These are phyloP conservation scores for Vigna mungo DNA, from an alignment of 306 rosid genomes.

Conservation along the genomic window DNA sequence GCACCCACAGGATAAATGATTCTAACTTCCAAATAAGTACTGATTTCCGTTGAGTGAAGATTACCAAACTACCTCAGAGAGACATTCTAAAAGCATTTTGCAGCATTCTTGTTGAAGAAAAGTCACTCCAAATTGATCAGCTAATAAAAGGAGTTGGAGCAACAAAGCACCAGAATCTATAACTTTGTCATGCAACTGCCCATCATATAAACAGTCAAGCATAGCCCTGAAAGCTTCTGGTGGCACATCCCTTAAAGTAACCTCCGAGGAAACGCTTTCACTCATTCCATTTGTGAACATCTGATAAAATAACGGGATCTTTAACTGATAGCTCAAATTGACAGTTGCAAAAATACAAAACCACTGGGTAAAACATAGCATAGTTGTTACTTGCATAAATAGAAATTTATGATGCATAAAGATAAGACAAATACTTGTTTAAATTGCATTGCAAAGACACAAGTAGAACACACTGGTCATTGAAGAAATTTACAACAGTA, in stretches of 20 bases:
- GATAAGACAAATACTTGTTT: constrained; percentile 20
- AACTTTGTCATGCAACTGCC: constrained; percentile 64
- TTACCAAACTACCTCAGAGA: constrained; percentile 86
- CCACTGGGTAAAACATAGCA: constrained; percentile 17
- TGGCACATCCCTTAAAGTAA: constrained; percentile 73
- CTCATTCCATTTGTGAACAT: constrained; percentile 99
- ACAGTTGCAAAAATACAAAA: constrained; percentile 25
- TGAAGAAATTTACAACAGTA: constrained; percentile 23
- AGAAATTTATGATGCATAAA: neutral
- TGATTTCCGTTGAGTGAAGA: constrained; percentile 41
- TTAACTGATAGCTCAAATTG: constrained; percentile 28
- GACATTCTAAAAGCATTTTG: constrained; percentile 82
- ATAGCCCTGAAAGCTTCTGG: constrained; percentile 83
- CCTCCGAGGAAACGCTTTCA: constrained; percentile 82
- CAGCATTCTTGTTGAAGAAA: constrained; percentile 93
- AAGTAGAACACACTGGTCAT: constrained; percentile 11
- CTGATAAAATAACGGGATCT: constrained; percentile 54
- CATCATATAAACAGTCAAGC: constrained; percentile 83
- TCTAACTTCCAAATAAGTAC: constrained; percentile 44
- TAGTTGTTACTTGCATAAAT: constrained; percentile 23
- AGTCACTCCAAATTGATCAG: constrained; percentile 93
- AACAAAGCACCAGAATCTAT: constrained; percentile 72
- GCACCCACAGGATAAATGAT: constrained; percentile 49
- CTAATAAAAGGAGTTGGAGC: constrained; percentile 79
- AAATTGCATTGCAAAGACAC: constrained; percentile 26